Evolutionary conservation across 495 filamentous ascomycete genomes (phyloP).

Genomic region (Aspergillus diversus): DNA sequence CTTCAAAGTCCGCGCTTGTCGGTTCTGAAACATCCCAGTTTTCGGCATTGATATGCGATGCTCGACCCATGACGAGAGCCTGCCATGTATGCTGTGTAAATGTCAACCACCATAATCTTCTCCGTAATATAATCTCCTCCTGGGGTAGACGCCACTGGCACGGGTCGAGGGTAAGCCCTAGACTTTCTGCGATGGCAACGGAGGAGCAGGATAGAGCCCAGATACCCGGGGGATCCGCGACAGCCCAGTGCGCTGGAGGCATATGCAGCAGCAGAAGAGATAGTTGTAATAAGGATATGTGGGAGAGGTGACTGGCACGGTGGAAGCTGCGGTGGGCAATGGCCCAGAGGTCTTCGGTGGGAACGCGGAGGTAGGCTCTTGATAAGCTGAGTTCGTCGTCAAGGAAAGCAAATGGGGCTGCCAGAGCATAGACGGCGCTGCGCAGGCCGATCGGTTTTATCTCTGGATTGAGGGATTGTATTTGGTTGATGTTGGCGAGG

Average conservation of each 20-base stretch:
- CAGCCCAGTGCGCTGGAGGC: background rate
- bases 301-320: background rate
- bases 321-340: conserved; percentile 10
- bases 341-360: conserved; percentile 3
- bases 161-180: background rate
- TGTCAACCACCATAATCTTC: conserved; percentile 2
- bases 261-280: background rate
- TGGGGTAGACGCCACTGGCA: background rate
- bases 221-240: background rate
- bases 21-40: background rate
- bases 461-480: background rate
- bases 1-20: background rate
- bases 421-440: conserved; percentile 8
- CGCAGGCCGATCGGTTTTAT: background rate
- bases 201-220: conserved; percentile 3
- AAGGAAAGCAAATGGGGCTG: conserved; percentile 2
- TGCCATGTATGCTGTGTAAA: conserved; percentile 1
- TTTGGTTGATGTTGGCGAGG: background rate
- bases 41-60: background rate
- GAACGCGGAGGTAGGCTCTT: background rate
- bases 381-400: conserved; percentile 8
- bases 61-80: background rate
- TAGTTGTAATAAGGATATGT: background rate
- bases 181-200: background rate
- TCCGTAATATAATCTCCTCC: background rate